phyloP scores from a whole-genome alignment of 257 asterid species.

The Echium plantagineum region DNA sequence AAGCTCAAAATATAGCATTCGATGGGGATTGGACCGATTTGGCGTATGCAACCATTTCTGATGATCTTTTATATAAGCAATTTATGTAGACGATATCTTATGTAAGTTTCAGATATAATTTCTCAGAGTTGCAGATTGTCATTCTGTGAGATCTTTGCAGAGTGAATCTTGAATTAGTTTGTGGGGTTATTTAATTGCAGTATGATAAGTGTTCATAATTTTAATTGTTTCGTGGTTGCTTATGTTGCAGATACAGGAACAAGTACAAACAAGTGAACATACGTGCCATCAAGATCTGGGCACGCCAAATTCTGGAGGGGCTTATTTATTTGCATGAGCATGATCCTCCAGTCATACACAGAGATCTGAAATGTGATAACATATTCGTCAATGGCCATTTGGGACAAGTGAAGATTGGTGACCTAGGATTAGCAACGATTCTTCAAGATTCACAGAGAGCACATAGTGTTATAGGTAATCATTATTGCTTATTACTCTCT shows the following conservation, averaged over 20 bases:
- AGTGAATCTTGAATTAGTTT: neutral
- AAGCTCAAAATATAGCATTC: too few relatives aligned
- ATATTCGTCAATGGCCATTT: conserved; percentile 93
- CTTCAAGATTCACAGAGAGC: conserved; percentile 59
- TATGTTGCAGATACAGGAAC: conserved; percentile 63
- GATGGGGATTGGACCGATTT: too few relatives aligned
- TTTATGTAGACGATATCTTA: too few relatives aligned
- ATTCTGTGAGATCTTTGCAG: neutral
- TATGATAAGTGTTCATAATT: neutral
- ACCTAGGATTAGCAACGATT: conserved; percentile 88
- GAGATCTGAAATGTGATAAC: conserved; percentile 95
- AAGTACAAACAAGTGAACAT: conserved; percentile 61
- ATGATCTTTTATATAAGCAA: too few relatives aligned
- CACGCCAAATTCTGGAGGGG: conserved; percentile 81
- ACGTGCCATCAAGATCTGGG: conserved; percentile 84
- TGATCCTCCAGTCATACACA: conserved; percentile 89
- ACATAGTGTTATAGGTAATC: conserved; percentile 78
- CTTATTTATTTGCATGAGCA: conserved; percentile 77
- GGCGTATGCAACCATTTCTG: too few relatives aligned
- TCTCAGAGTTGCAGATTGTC: too few relatives aligned
- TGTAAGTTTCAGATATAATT: too few relatives aligned
- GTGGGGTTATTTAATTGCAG: neutral
- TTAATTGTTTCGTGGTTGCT: neutral
- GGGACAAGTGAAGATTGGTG: conserved; percentile 94
- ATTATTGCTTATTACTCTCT: conserved; percentile 3